Conservation (phyloP, 2,329 filamentous ascomycete species). For the Penicillium sp. region DNA sequence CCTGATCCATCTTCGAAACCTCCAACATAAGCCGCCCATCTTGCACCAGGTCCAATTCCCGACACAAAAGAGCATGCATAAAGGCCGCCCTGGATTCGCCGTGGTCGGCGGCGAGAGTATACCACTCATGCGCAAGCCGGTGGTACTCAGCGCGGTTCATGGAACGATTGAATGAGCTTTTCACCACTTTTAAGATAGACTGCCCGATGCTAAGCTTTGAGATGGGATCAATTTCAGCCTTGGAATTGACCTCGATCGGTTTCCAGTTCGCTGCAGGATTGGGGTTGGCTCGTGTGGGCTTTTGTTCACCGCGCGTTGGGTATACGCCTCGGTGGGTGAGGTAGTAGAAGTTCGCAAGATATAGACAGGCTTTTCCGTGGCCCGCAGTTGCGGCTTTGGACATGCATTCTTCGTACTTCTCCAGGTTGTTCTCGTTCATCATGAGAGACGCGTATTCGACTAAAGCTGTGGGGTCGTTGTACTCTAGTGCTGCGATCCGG, state of each 20-base stretch:
- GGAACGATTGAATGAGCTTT: slow-evolving; percentile 15
- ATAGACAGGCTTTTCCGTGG: slow-evolving; percentile 30
- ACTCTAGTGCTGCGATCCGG: slow-evolving; percentile 29
- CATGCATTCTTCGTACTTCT: slow-evolving; percentile 38
- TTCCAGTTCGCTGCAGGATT: background rate
- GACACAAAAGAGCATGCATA: slow-evolving; percentile 30
- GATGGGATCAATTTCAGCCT: background rate
- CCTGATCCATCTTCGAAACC: slow-evolving; percentile 2
- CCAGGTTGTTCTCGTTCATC: slow-evolving; percentile 25
- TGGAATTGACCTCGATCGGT: background rate
- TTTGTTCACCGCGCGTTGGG: slow-evolving; percentile 17
- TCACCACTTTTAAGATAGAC: background rate
- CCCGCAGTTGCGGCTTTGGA: slow-evolving; percentile 32
- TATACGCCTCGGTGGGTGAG: slow-evolving; percentile 29
- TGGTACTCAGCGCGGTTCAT: slow-evolving; percentile 25
- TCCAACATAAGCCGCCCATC: slow-evolving; percentile 19
- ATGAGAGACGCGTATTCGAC: slow-evolving; percentile 26
- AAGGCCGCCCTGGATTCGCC: slow-evolving; percentile 25
- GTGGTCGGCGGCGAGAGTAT: slow-evolving; percentile 26
- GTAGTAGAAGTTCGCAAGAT: slow-evolving; percentile 40
- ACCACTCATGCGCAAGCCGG: slow-evolving; percentile 36
- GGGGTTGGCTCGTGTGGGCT: background rate
- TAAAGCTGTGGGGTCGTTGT: slow-evolving; percentile 31
- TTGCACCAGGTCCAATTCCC: slow-evolving; percentile 23
- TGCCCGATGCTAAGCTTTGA: background rate